Conservation (phyloP, 2,329 filamentous ascomycete species). For the Trichophaea hybrida region DNA sequence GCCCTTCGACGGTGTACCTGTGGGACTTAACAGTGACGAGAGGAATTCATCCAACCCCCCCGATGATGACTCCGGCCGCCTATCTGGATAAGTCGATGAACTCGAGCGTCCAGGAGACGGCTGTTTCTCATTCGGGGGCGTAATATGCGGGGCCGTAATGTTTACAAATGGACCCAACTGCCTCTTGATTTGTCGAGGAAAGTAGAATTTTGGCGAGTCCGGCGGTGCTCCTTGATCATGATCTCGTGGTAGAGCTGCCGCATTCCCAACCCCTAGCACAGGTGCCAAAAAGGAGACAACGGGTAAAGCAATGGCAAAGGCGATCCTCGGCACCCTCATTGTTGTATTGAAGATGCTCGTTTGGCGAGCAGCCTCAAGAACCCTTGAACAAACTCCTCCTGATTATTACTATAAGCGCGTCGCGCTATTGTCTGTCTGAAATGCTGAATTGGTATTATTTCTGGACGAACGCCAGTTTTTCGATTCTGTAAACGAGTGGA, state of each 20-base stretch:
- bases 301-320: slow-evolving; percentile 15
- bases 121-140: not conserved
- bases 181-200: slow-evolving; percentile 43
- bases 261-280: slow-evolving; percentile 13
- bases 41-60: slow-evolving; percentile 1
- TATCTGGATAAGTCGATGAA: slow-evolving; percentile 4
- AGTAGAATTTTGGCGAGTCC: slow-evolving; percentile 33
- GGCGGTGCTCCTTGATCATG: slow-evolving; percentile 3
- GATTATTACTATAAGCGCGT: not conserved
- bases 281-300: slow-evolving; percentile 13
- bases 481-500: slow-evolving; percentile 20
- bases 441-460: slow-evolving; percentile 5
- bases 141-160: slow-evolving; percentile 27
- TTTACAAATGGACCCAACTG: slow-evolving; percentile 33
- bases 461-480: slow-evolving; percentile 9
- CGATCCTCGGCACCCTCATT: slow-evolving; percentile 20
- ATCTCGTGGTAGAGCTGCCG: slow-evolving; percentile 9
- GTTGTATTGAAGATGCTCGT: not conserved
- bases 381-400: not conserved
- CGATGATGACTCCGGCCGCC: not conserved
- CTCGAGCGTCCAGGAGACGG: slow-evolving; percentile 12
- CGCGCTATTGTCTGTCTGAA: not conserved
- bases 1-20: not conserved
- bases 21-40: slow-evolving; percentile 4
- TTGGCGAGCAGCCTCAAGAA: not conserved